Evolutionary conservation across 208 protist genomes (phyloP).

Genomic region (Angomonas desouzai): DNA sequence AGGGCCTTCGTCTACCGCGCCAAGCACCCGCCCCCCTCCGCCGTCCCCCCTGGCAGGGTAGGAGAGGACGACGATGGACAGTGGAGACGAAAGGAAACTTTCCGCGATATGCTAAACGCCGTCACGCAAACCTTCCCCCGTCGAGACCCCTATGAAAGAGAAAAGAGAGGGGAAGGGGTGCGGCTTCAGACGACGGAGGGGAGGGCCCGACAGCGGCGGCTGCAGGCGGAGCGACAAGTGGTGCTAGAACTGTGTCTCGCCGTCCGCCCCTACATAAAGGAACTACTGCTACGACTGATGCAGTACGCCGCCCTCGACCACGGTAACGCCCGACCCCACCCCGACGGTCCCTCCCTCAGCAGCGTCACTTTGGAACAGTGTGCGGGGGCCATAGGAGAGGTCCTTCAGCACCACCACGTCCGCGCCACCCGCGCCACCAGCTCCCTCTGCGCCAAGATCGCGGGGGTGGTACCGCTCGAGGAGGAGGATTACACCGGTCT

Average conservation of each 20-base stretch:
- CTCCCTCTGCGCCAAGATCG: constrained; percentile 27
- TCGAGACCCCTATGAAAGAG: too few relatives aligned
- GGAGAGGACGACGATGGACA: not conserved
- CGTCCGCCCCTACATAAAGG: constrained; percentile 37
- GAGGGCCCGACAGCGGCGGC: not conserved
- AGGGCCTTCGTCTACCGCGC: not conserved
- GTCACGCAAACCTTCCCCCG: not conserved
- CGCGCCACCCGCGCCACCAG: constrained; percentile 24
- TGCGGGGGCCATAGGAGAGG: constrained; percentile 50
- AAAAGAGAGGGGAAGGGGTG: too few relatives aligned
- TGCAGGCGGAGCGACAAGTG: constrained; percentile 22
- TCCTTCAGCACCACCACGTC: constrained; percentile 49
- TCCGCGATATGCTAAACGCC: not conserved
- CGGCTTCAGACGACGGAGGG: not conserved
- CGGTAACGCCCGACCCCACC: not conserved
- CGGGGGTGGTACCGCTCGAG: constrained; percentile 13
- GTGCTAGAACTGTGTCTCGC: constrained; percentile 41
- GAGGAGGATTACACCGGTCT: not conserved
- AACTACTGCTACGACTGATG: constrained; percentile 50
- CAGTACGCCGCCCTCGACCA: constrained; percentile 29
- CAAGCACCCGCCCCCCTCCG: not conserved
- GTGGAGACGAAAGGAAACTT: not conserved
- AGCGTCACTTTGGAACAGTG: constrained; percentile 30
- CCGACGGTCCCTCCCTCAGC: constrained; percentile 9
- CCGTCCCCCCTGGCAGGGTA: not conserved